phyloP scores from a whole-genome alignment of 1,284 basidiomycete species.

The Athelia sp. region DNA sequence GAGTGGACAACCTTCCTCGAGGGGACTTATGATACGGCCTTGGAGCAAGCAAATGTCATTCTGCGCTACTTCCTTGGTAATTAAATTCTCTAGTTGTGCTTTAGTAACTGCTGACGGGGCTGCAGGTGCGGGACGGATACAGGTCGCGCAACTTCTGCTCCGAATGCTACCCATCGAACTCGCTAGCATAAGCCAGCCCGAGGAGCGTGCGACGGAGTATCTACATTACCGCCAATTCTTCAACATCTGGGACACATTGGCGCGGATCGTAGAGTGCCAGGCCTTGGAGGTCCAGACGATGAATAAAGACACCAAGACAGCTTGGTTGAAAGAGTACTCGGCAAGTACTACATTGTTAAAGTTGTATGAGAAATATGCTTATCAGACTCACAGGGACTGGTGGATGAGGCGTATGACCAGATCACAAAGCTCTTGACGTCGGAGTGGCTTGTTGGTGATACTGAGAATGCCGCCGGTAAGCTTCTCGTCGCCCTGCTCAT shows the following conservation, averaged over 20 bases:
- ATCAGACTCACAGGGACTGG: conserved; percentile 47
- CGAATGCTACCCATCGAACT: conserved; percentile 65
- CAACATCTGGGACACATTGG: conserved; percentile 59
- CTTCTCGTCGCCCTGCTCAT: conserved; percentile 5
- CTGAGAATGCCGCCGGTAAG: conserved; percentile 37
- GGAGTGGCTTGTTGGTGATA: conserved; percentile 67
- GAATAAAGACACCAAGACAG: conserved; percentile 52
- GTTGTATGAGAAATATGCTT: too few species aligned
- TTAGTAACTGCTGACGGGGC: conserved; percentile 2
- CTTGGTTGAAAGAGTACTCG: conserved; percentile 62
- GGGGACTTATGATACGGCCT: conserved; percentile 70
- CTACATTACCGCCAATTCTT: conserved; percentile 74
- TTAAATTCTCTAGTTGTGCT: conserved; percentile 15
- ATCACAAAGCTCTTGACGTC: conserved; percentile 65
- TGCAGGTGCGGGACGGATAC: conserved; percentile 70
- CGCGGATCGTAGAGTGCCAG: conserved; percentile 52
- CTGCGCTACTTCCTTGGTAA: conserved; percentile 83
- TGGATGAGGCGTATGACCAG: conserved; percentile 56
- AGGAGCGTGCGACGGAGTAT: conserved; percentile 65
- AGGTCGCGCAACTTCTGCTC: conserved; percentile 65
- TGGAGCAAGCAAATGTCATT: conserved; percentile 83
- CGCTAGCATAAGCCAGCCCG: conserved; percentile 49
- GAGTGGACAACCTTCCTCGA: conserved; percentile 90
- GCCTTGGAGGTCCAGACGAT: conserved; percentile 45
- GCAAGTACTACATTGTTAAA: too few species aligned